Evolutionary conservation across 2,329 filamentous ascomycete species (phyloP).

Genomic region (Epicoccum nigrum): DNA sequence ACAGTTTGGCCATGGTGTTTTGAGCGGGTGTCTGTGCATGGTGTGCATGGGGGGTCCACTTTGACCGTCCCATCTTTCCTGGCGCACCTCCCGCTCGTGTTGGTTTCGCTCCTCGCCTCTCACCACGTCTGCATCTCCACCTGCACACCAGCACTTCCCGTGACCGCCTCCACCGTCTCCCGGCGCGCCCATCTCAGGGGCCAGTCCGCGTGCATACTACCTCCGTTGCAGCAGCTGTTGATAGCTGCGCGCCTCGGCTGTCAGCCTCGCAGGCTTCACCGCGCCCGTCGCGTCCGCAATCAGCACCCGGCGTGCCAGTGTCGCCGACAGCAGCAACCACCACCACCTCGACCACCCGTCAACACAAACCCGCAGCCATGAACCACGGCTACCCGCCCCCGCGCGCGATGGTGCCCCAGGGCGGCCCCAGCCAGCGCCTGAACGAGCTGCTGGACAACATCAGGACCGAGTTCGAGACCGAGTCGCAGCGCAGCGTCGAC

Average conservation of each 20-base stretch:
- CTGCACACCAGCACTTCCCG: too few species aligned
- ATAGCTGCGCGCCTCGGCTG: conserved; percentile 14
- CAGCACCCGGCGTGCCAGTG: conserved; percentile 12
- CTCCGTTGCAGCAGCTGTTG: conserved; percentile 5
- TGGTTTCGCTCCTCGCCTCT: conserved; percentile 6
- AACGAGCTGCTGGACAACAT: conserved; percentile 92
- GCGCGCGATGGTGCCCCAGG: conserved; percentile 70
- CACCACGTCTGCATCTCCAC: conserved; percentile 8
- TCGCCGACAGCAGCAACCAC: conserved; percentile 4
- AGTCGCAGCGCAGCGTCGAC: conserved; percentile 79
- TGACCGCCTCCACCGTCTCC: background rate
- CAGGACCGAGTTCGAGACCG: conserved; percentile 86
- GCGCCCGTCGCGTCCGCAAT: conserved; percentile 24
- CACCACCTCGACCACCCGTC: too few species aligned
- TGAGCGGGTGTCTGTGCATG: too few species aligned
- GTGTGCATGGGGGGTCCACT: background rate
- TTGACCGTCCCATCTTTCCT: conserved; percentile 1
- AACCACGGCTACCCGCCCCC: conserved; percentile 72
- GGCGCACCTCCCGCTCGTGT: conserved; percentile 7
- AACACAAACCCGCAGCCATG: conserved; percentile 59
- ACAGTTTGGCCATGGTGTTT: background rate
- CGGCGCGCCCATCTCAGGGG: conserved; percentile 30
- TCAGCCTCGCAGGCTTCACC: conserved; percentile 26
- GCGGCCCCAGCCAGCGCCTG: conserved; percentile 73
- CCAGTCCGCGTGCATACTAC: conserved; percentile 17